Percentiles rank a stretch among this genome's conserved stretches.
These are phyloP conservation scores for Hyphodiscus hymeniophilus DNA, from an alignment of 495 filamentous ascomycete genomes.

Conservation along the genomic window DNA sequence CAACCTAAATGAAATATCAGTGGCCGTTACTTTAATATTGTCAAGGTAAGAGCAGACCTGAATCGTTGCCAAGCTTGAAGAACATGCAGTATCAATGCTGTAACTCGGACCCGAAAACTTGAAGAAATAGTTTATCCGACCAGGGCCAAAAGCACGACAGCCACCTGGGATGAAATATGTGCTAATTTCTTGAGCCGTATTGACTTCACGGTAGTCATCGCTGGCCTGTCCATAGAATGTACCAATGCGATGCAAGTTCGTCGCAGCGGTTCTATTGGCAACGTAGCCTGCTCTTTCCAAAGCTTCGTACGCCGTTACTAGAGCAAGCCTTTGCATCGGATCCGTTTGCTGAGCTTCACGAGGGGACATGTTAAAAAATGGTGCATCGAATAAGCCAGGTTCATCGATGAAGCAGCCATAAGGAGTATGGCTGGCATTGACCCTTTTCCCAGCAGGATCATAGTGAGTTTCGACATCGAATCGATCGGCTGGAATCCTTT, in stretches of 20 bases:
- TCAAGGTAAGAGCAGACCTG: conserved; percentile 44
- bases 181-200: conserved; percentile 79
- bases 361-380: conserved; percentile 95
- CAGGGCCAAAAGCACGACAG: conserved; percentile 76
- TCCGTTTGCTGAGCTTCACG: conserved; percentile 85
- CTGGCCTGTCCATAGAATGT: conserved; percentile 90
- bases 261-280: conserved; percentile 73
- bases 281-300: conserved; percentile 79
- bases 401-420: conserved; percentile 77
- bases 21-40: background rate
- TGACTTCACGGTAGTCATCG: conserved; percentile 86
- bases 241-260: conserved; percentile 74
- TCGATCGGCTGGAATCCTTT: conserved; percentile 59
- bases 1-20: conserved; percentile 33
- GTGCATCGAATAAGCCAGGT: conserved; percentile 50
- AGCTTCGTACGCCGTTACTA: conserved; percentile 83
- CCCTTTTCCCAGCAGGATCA: conserved; percentile 64
- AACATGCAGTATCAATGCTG: conserved; percentile 80
- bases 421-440: conserved; percentile 75
- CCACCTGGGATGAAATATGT: conserved; percentile 90
- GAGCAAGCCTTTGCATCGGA: conserved; percentile 76
- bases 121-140: conserved; percentile 78
- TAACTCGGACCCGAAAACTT: conserved; percentile 80
- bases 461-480: conserved; percentile 74
- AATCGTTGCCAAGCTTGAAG: conserved; percentile 54